Base-by-base conservation (phyloP, 352 stramenopile species). In the Globisporangium recalcitrans region DNA sequence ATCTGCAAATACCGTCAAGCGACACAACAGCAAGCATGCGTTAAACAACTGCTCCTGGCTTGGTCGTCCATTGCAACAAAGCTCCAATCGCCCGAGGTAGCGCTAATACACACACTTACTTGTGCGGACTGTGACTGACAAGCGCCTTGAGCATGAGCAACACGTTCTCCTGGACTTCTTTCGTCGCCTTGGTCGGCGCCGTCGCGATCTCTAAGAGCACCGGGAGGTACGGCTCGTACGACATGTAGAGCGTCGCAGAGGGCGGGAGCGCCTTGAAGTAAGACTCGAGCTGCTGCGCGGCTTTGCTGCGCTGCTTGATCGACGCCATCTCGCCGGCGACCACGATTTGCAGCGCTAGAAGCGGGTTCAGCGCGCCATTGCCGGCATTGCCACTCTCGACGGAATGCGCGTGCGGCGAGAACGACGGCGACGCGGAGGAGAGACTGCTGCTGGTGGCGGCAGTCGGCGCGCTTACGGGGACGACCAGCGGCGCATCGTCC, bases 161-260 rank as follows among this genome's bases (percentile, higher is more conserved):
- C 8, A 85, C 73, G 34, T 27, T 68, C 10, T 68, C 63, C 53
- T 82, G 71, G 19, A 83, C 61, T 42, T 84, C 75, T 21, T 67
- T 69, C 4, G 60, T 60, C 10, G 63, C 60, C 24, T 78, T 78
- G 27, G 52, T 51, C 4, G 66, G 52, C 16, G 73, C 70, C 4
- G 62, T 58, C 64, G 80, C 65, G 14, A 80, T 58, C 5, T 72
- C 77, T 10, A 68, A 60, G n/a, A 87, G 56, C 38, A 77, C 16
- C 14, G 56, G 52, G 10, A 88, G 62, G 57, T 82, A 88, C 34
- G 75, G 77, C 52, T 88, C 79, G 51, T 82, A 87, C 4, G 74
- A 76, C 36, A 69, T 52, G 24, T 74, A 58, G 6, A 87, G 61
- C 3, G 58, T 56, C 0, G 69, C 67, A 1, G 73, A 71, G 0